Percentiles rank a stretch among this genome's conserved stretches.
Conservation (phyloP, 805 yeast species). For the Torulaspora franciscae region DNA sequence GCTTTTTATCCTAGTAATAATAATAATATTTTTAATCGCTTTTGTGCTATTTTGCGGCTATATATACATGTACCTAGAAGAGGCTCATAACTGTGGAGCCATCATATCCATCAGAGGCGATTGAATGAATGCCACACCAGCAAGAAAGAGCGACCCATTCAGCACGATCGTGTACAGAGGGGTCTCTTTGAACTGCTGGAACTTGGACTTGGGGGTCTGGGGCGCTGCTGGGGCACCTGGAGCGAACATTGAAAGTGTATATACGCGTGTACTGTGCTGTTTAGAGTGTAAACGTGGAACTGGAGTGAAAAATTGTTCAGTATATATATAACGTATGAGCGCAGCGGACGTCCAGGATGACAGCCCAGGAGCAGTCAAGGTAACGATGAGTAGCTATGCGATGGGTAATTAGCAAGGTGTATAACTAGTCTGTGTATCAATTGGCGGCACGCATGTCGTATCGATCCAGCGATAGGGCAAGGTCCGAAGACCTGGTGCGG, state of each 20-base stretch:
- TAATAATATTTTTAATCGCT: background rate
- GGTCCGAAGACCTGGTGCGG: conserved; percentile 7
- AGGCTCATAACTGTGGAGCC: conserved; percentile 57
- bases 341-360: conserved; percentile 1
- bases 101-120: conserved; percentile 76
- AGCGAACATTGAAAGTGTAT: conserved; percentile 23
- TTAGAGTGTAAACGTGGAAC: background rate
- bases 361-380: background rate
- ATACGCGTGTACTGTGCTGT: background rate
- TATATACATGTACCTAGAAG: background rate
- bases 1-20: background rate
- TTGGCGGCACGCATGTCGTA: conserved; percentile 6
- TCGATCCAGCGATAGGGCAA: conserved; percentile 11
- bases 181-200: conserved; percentile 52
- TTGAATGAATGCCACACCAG: conserved; percentile 73
- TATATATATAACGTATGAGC: background rate
- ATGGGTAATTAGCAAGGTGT: background rate
- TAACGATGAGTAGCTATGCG: background rate
- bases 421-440: background rate
- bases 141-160: conserved; percentile 59
- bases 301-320: conserved; percentile 1
- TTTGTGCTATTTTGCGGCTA: background rate
- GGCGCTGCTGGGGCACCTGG: conserved; percentile 25
- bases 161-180: conserved; percentile 63
- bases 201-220: conserved; percentile 30